A percentile compares a stretch with the other conserved stretches of the same genome.
Evolutionary conservation across 139 green algal genomes (phyloP).

Genomic region (Zygnema circumcarinatum): DNA sequence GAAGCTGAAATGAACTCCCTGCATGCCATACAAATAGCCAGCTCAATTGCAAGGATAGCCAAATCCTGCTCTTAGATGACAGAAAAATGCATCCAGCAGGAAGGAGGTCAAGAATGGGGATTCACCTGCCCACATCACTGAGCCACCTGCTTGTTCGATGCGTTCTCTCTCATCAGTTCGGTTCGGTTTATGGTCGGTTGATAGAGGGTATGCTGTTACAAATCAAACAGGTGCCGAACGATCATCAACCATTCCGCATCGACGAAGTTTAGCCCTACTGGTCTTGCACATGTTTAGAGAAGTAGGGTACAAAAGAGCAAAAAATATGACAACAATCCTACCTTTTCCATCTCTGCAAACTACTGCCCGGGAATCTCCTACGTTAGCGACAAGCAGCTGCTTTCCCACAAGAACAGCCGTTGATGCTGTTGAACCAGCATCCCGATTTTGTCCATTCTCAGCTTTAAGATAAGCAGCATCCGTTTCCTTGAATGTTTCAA

Average conservation of each 20-base stretch:
- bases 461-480: conserved; percentile 80
- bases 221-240: no score
- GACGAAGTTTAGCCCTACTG: no score
- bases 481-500: conserved; percentile 73
- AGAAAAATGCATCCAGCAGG: no score
- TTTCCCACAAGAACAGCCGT: conserved; percentile 78
- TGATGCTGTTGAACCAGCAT: conserved; percentile 89
- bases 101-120: no score
- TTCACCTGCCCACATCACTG: conserved; percentile 73
- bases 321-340: no score
- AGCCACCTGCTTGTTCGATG: conserved; percentile 89
- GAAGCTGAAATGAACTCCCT: no score
- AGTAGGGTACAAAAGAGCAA: no score
- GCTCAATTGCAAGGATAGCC: no score
- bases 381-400: conserved; percentile 85
- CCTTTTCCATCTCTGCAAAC: conserved; percentile 79
- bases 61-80: no score
- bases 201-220: conserved; percentile 65
- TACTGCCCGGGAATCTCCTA: conserved; percentile 90
- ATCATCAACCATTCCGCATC: no score
- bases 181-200: conserved; percentile 96
- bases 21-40: no score
- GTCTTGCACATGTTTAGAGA: no score
- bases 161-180: conserved; percentile 81
- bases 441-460: conserved; percentile 68